Conservation (phyloP, 2,329 filamentous ascomycete species). For the Capronia coronata region DNA sequence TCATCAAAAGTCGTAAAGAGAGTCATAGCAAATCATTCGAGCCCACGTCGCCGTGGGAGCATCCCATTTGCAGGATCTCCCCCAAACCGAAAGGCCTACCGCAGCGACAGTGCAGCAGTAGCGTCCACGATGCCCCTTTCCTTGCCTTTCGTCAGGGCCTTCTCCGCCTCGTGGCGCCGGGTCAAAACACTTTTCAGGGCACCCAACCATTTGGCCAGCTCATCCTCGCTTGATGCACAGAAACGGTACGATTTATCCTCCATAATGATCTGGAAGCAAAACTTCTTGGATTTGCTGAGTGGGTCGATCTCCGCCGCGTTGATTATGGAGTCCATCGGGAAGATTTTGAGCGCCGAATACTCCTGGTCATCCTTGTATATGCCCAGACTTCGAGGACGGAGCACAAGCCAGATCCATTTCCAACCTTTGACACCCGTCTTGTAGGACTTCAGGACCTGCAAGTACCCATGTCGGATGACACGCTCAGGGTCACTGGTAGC, state of each 20-base stretch:
- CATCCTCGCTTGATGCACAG: slow-evolving; percentile 72
- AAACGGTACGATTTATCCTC: slow-evolving; percentile 82
- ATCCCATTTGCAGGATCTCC: too few species aligned
- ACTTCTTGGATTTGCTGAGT: slow-evolving; percentile 71
- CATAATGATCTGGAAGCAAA: slow-evolving; percentile 87
- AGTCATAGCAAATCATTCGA: background rate
- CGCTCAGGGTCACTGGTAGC: slow-evolving; percentile 66
- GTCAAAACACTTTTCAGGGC: slow-evolving; percentile 68
- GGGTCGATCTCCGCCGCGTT: slow-evolving; percentile 91
- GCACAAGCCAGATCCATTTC: slow-evolving; percentile 90
- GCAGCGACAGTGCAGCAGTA: slow-evolving; percentile 7
- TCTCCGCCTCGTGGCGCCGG: slow-evolving; percentile 17
- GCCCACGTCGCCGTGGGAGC: background rate
- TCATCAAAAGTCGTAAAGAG: background rate
- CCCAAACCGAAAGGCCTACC: background rate
- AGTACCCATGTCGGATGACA: slow-evolving; percentile 88
- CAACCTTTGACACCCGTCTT: slow-evolving; percentile 74
- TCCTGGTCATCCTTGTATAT: slow-evolving; percentile 91
- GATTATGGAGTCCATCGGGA: slow-evolving; percentile 71
- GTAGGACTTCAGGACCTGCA: slow-evolving; percentile 76
- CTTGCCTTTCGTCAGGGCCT: slow-evolving; percentile 12
- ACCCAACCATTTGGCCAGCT: slow-evolving; percentile 74
- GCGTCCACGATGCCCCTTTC: slow-evolving; percentile 6
- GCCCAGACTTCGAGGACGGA: slow-evolving; percentile 75
- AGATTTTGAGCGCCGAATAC: slow-evolving; percentile 76